A percentile compares a stretch with the other conserved stretches of the same genome.
phyloP scores from a whole-genome alignment of 495 filamentous ascomycete genomes.

The Xylaria curta region DNA sequence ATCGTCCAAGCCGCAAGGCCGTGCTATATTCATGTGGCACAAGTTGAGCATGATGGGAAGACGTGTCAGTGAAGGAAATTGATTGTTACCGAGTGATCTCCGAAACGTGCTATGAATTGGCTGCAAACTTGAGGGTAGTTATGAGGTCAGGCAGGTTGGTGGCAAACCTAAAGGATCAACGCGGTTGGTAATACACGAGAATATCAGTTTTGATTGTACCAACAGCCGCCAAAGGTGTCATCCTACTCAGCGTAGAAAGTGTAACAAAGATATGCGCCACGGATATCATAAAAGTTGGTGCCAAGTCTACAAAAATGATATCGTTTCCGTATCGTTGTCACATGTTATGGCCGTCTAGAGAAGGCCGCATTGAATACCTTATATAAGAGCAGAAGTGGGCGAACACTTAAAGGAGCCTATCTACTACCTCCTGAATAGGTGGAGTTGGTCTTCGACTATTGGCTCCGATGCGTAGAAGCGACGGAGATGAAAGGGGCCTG shows the following conservation, averaged over 20 bases:
- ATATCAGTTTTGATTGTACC: neutral
- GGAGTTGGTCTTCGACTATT: neutral
- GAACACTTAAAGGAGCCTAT: neutral
- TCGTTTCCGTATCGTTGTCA: constrained; percentile 4
- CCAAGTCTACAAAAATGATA: constrained; percentile 4
- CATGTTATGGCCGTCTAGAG: constrained; percentile 2
- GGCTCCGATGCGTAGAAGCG: neutral
- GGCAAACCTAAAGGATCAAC: neutral
- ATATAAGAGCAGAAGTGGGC: neutral
- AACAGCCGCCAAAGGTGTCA: constrained; percentile 1
- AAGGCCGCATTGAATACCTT: constrained; percentile 4
- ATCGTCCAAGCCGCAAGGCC: constrained; percentile 9
- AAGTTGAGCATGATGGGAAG: neutral
- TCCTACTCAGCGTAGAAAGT: neutral
- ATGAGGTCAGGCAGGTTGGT: neutral
- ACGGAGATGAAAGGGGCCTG: constrained; percentile 6
- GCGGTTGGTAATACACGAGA: constrained; percentile 2
- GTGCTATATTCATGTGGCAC: neutral
- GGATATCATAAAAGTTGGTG: constrained; percentile 2
- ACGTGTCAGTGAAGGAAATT: neutral
- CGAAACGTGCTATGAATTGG: neutral
- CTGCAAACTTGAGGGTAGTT: neutral
- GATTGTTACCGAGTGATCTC: neutral
- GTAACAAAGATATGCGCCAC: constrained; percentile 16
- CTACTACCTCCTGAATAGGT: neutral